Base-by-base conservation (phyloP, 331 rosid genomes). In the Quercus tomentella region DNA sequence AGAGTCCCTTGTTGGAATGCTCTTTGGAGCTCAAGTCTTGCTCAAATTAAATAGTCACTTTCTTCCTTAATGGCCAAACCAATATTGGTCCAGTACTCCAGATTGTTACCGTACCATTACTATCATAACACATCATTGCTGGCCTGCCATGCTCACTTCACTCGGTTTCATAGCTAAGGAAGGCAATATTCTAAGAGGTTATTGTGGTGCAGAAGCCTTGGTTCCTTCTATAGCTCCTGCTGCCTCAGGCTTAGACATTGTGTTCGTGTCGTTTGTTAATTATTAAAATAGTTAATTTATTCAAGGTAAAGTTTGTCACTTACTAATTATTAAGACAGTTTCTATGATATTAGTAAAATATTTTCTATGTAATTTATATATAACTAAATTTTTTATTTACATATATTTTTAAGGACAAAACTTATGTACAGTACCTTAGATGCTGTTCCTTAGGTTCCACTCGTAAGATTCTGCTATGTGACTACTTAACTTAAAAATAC, bases 91-190 rank as follows among this genome's bases (percentile, higher is more conserved):
- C 75, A 0, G 83, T 0, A 26, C 28, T 26, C 28, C 28, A 26
- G 28, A 62, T 2, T 88, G 89, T 43, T 88, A 89, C 79, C n/a
- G 25, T 12, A 86, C 87, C 20, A 83, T 88, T 45, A 33, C 57
- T 3, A 81, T 76, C 15, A 83, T 83, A 33, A 80, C 89, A 0
- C 86, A 54, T 56, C 72, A 56, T 55, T 88, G 91, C 63, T 88
- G 91, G 91, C 91, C 89, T 15, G 84, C 86, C 23, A 77, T 88
- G 86, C 81, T 88, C 11, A 76, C 81, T 37, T 83, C 87, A 23
- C 57, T 85, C 15, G 91, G 91, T 33, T 78, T 80, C 55, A 85
- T 86, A 1, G 72, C 65, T 0, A 72, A 88, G 69, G 81, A 88
- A 73, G 86, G 82, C 63, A 45, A 81, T 62, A 41, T 88, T 45